A percentile compares a stretch with the other conserved stretches of the same genome.
These are phyloP conservation scores for Leccinum pallidistipes DNA, from an alignment of 1,284 basidiomycete species.

Conservation along the genomic window DNA sequence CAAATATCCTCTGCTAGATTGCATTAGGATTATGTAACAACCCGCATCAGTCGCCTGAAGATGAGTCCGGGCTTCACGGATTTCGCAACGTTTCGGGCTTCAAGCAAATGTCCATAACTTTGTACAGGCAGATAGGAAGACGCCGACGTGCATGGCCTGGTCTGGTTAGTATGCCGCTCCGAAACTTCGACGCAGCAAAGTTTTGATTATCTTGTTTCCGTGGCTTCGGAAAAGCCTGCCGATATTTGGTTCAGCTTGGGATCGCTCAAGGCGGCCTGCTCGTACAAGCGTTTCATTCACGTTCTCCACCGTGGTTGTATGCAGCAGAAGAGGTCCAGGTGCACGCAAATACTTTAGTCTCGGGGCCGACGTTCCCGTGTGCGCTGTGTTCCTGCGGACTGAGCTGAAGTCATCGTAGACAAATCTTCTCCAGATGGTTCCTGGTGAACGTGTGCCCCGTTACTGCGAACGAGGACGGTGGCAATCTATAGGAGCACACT, in stretches of 20 bases:
- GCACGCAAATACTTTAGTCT: not conserved
- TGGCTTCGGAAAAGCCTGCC: not conserved
- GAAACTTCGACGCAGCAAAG: not conserved
- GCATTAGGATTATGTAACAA: not conserved
- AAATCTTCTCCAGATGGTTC: not conserved
- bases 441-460: not conserved
- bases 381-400: not conserved
- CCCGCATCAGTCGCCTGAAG: not conserved
- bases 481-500: not conserved
- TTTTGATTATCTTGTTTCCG: not conserved
- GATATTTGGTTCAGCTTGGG: not conserved
- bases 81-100: too few relatives aligned
- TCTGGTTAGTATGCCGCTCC: not conserved
- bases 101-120: too few relatives aligned
- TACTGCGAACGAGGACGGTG: not conserved
- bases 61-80: not conserved
- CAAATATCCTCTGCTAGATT: too few relatives aligned
- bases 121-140: too few relatives aligned
- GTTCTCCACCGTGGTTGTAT: not conserved
- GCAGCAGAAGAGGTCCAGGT: not conserved
- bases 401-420: not conserved
- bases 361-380: not conserved
- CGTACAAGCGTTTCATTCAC: not conserved
- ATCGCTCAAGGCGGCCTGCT: not conserved
- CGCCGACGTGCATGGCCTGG: too few relatives aligned